Evolutionary conservation across 768 basidiomycete genomes (phyloP), one percentile per base, ranked within the genome.

Genomic region (Lentinula raphanica): DNA sequence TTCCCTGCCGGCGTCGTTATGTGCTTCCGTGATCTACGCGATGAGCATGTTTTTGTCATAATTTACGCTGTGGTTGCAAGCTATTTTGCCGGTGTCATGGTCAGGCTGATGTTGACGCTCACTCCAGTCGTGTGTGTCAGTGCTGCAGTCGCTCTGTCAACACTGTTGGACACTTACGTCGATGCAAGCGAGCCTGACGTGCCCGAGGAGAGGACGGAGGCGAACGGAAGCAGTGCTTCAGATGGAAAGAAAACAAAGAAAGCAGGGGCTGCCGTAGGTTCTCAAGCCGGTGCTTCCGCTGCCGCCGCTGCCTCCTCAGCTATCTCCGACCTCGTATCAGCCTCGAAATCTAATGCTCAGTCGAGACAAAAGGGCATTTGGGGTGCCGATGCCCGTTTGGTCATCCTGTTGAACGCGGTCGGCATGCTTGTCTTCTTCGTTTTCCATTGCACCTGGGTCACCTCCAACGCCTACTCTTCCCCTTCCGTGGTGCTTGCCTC

Each of bases 1-100:
- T 99, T 99, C 85, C 97, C 97, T 3, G 96, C 94, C 17, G 97
- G 97, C 63, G 93, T 98, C 36, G 77, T 91, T 67, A 75, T 97
- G 48, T 97, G 94, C 74, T 98, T 98, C 92, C 85, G 85, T 60
- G 82, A 95, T 66, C 80, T 99, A 21, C 85, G 93, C 28, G 97
- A 99, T 69, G 97, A 98, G 68, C 97, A 99, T 67, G 77, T 99
- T 62, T 99, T 99, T 71, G 92, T 99, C 65, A 96, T 99, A 76
- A 94, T 98, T 72, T 99, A 98, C 72, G 87, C 97, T 23, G 84
- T 92, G 62, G 85, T 98, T 67, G 93, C 90, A 49, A 94, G 92
- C 71, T 99, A 99, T 80, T 99, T 99, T 67, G 96, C 97, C 4
- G 97, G 97, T 42, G 96, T 99, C 69, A 99, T 99, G 97, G 97